Base-by-base conservation (phyloP, 2,329 filamentous ascomycete genomes). In the Helminthosporium solani region DNA sequence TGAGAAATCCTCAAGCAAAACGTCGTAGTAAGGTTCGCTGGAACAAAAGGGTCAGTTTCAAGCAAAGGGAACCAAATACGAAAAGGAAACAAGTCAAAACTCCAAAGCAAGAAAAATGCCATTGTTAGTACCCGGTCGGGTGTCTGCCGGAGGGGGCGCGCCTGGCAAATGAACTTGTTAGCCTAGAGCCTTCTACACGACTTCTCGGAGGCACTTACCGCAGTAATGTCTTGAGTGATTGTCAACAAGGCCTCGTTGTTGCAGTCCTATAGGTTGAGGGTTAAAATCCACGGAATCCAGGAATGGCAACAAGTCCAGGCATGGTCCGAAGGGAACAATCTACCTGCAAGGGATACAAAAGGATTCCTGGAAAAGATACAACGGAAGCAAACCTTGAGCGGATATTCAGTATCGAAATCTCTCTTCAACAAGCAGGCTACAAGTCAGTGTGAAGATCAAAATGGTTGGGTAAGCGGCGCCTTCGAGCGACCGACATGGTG, bases 21-120 rank as follows among this genome's bases (percentile, higher is more conserved):
- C 53, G 53, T 70, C 67, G 59, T 68, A 69, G 61, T 58, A 63
- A 61, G 63, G 66, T 56, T 68, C 65, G 68, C 70, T 72, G 61
- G 57, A 42, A 60, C 50, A 46, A 45, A 56, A 58, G 54, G 64
- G 66, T 71, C 64, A 71, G 68, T 70, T 44, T 49, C 56, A 47
- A 41, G 42, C 36, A 44, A 40, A 49, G 23, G n/a, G 39, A 44
- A 33, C 33, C 31, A 47, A 23, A 11, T 23, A 56, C 44, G 46
- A 47, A 52, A 14, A 31, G 9, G 12, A 5, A 31, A 31, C 23
- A 25, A 44, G 41, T 52, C 44, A 38, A 44, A 59, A 49, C 42
- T 41, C 16, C 46, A 46, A 54, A 56, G 52, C 56, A 64, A 64
- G 35, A 56, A 61, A 65, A 68, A 54, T 60, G 66, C 65, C 66